Conservation (phyloP, 78 protist genomes). For the Tieghemostelium lacteum region DNA sequence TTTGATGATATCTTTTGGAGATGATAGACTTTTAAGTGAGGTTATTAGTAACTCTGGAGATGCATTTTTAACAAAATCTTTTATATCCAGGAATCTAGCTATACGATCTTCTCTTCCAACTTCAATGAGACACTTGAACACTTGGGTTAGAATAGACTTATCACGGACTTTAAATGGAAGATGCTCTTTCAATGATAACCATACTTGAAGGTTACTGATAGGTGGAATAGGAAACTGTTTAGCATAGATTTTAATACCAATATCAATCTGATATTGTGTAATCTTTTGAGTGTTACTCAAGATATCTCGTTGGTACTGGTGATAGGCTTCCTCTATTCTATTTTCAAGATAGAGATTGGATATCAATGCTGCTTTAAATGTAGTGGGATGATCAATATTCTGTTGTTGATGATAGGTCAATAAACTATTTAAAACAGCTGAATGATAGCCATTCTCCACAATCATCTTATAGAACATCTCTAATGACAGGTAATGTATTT, state of each 20-base stretch:
- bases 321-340: neutral
- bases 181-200: neutral
- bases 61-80: neutral
- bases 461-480: neutral
- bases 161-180: neutral
- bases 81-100: no score
- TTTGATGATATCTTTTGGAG: neutral
- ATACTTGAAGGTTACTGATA: neutral
- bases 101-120: neutral
- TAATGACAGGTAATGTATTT: neutral
- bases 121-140: neutral
- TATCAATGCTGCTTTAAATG: neutral
- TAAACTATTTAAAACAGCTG: neutral
- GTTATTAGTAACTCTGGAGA: neutral
- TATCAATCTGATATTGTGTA: no score
- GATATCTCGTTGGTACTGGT: neutral
- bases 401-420: neutral
- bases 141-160: neutral
- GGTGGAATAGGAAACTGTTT: slow-evolving; percentile 5
- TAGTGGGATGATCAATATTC: neutral
- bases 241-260: slow-evolving; percentile 9
- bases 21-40: neutral
- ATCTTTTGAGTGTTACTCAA: neutral
- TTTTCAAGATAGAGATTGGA: neutral
- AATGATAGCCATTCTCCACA: neutral